Percentiles rank a stretch among this genome's conserved stretches.
Conservation (phyloP, 2,329 filamentous ascomycete species). For the Bipolaris sorokiniana region DNA sequence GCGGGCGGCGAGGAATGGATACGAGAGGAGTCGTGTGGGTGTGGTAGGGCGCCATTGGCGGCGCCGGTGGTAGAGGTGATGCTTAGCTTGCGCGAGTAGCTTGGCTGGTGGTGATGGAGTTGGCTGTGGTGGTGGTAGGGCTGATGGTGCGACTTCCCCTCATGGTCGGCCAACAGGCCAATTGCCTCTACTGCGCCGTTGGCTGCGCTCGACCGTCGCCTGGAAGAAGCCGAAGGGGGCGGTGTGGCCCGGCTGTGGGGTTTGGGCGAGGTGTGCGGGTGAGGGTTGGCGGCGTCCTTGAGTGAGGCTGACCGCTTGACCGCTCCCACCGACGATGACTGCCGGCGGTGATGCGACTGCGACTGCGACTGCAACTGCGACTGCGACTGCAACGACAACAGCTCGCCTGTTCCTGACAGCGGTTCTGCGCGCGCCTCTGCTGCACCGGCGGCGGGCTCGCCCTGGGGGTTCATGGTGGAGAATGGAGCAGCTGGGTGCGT, state of each 20-base stretch:
- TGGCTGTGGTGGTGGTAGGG: conserved; percentile 53
- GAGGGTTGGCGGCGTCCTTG: conserved; percentile 26
- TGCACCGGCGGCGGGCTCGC: conserved; percentile 8
- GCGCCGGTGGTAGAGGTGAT: conserved; percentile 13
- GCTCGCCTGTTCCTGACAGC: neutral
- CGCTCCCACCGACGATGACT: conserved; percentile 52
- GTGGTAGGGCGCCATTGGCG: conserved; percentile 45
- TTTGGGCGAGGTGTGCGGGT: conserved; percentile 23
- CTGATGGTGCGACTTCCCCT: conserved; percentile 43
- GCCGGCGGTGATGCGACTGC: conserved; percentile 53
- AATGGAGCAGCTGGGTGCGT: conserved; percentile 16
- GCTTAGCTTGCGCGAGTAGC: conserved; percentile 9
- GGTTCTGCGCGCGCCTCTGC: neutral
- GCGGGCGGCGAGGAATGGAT: conserved; percentile 20
- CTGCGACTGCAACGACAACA: neutral
- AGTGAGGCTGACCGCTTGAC: conserved; percentile 52
- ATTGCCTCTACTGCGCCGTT: conserved; percentile 49
- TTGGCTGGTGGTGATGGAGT: conserved; percentile 43
- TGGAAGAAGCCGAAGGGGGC: conserved; percentile 26
- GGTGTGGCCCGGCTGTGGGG: conserved; percentile 38
- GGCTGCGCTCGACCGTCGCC: conserved; percentile 52
- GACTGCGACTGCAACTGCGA: conserved; percentile 32
- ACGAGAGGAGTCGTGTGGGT: conserved; percentile 41
- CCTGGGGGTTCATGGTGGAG: conserved; percentile 36
- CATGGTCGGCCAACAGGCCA: conserved; percentile 47